Evolutionary conservation across 2,329 filamentous ascomycete genomes (phyloP).

Genomic region (Monosporascus sp.): DNA sequence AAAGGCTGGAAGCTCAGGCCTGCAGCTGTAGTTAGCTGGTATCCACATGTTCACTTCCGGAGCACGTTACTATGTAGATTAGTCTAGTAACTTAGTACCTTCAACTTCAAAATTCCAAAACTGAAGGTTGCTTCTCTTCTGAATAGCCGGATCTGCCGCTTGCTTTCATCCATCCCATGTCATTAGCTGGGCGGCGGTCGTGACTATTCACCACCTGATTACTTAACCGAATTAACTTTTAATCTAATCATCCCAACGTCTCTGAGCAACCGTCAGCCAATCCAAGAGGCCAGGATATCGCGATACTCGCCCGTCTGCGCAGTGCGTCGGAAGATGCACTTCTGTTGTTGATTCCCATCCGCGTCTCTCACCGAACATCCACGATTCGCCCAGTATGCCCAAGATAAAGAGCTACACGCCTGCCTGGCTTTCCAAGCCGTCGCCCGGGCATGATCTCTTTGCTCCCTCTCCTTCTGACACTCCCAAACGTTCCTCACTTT

Average conservation of each 20-base stretch:
- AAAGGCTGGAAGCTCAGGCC: background rate
- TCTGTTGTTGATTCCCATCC: constrained; percentile 11
- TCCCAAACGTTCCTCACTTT: constrained; percentile 31
- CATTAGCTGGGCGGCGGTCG: too few relatives aligned
- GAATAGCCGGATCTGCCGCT: too few relatives aligned
- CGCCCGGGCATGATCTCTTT: constrained; percentile 76
- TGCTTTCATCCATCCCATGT: too few relatives aligned
- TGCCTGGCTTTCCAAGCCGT: constrained; percentile 75
- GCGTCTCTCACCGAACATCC: constrained; percentile 17
- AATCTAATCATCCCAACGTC: background rate
- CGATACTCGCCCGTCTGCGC: background rate
- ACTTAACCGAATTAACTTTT: background rate
- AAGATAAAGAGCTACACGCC: constrained; percentile 83
- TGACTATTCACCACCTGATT: background rate
- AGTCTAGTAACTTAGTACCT: background rate
- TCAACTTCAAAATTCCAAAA: background rate
- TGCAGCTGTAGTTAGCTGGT: background rate
- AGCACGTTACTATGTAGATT: too few relatives aligned
- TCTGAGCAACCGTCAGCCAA: too few relatives aligned
- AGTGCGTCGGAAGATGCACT: constrained; percentile 15
- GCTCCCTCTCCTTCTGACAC: constrained; percentile 37
- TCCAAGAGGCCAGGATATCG: background rate
- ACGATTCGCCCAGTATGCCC: constrained; percentile 55
- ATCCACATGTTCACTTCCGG: background rate
- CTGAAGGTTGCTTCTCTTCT: background rate